These are phyloP conservation scores for Fusarium begoniae DNA, from an alignment of 2,329 filamentous ascomycete species.

Conservation along the genomic window DNA sequence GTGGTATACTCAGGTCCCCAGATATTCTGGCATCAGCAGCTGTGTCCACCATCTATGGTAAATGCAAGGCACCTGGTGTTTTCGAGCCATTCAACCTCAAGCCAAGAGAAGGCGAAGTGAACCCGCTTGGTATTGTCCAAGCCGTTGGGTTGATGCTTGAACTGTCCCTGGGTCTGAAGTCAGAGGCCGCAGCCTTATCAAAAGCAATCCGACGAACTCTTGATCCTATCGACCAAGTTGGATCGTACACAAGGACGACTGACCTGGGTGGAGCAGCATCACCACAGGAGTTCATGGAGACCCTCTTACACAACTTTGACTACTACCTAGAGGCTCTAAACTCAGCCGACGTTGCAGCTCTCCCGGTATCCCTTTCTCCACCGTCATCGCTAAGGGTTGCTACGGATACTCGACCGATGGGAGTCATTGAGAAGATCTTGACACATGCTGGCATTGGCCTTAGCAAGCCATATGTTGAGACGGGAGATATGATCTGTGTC, in stretches of 20 bases:
- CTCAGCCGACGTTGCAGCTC: not conserved
- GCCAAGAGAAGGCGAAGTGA: not conserved
- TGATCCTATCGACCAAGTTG: constrained; percentile 22
- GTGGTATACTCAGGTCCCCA: constrained; percentile 20
- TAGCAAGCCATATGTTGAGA: not conserved
- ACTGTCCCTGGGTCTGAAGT: not conserved
- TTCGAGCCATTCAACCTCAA: constrained; percentile 28
- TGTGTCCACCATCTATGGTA: not conserved
- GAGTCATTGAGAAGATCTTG: not conserved
- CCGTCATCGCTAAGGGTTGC: rapidly evolving
- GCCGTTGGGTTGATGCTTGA: constrained; percentile 19
- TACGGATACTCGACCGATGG: not conserved
- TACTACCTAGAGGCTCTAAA: not conserved
- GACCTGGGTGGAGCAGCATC: constrained; percentile 37
- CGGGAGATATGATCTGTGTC: not conserved
- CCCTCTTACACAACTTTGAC: not conserved
- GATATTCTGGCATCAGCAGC: constrained; percentile 19
- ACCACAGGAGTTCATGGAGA: not conserved
- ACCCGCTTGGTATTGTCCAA: constrained; percentile 15
- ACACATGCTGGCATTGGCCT: not conserved
- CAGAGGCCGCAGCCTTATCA: constrained; percentile 7
- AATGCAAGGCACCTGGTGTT: not conserved
- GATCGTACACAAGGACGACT: constrained; percentile 2
- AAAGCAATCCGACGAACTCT: constrained; percentile 23
- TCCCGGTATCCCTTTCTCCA: not conserved